Evolutionary conservation across 495 filamentous ascomycete species (phyloP), one percentile per base, ranked within the genome.

Genomic region (Aspergillus ostianus): DNA sequence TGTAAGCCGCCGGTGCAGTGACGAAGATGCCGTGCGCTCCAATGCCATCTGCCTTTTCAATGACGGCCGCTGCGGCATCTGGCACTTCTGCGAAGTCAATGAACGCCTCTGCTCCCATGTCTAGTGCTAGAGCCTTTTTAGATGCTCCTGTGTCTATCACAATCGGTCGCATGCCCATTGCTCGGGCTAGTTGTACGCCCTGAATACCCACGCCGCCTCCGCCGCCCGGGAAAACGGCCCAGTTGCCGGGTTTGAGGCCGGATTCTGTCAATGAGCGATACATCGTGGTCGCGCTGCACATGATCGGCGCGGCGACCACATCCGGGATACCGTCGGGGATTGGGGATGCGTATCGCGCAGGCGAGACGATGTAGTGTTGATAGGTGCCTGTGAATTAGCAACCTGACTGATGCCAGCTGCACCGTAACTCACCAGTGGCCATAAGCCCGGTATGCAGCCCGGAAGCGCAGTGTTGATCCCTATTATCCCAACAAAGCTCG

Each of bases 201-300:
- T 87, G 71, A 65, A 86, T 83, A 18, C 86, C 86, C 6, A 89
- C 78, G 17, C 87, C 85, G 47, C 85, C 87, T 45, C 87, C 86
- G 3, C 73, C 69, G 9, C 69, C 73, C 2, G 73, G 70, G 26
- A 76, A 82, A 0, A 86, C 85, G 6, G 88, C 80, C 79, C 80
- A 87, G 48, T 87, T 73, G 3, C 87, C 87, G 4, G 79, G 66
- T 52, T 76, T 72, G 8, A 85, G 83, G 49, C 77, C 75, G 13
- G 77, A 78, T 62, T 87, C 85, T 10, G 73, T 64, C 18, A 85
- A 67, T 12, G 80, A 84, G 17, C 79, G 73, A 62, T 85, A 84
- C 2, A 80, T 74, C 9, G 83, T 85, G 13, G 84, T 75, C 3
- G 82, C 82, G 26, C 80, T 84, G 70, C 83, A 86, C 64, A 85